Evolutionary conservation across 2,329 filamentous ascomycete genomes (phyloP), one percentile per base, ranked within the genome.

Genomic region (Claviceps digitariae): DNA sequence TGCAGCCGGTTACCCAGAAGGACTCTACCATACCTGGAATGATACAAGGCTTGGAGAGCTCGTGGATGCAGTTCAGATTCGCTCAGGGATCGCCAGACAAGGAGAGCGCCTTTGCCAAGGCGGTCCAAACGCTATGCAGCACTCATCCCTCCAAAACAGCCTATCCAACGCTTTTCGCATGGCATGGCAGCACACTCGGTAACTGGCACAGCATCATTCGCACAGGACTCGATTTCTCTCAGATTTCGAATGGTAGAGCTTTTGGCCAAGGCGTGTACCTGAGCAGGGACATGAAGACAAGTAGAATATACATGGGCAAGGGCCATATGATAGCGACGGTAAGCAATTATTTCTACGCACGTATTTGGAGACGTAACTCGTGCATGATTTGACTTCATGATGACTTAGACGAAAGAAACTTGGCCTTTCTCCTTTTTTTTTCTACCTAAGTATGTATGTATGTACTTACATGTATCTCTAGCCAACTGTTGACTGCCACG

Each of bases 171-270:
- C 66, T 95, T 1, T 89, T 95, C 61, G 88, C 87, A 0, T 95
- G 86, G 83, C 90, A 96, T 65, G 90, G 90, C 6, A 94, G 87
- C 61, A 65, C 70, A 0, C 58, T 95, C 3, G 58, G 66, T 3
- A 95, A 95, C 61, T 95, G 90, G 90, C 90, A 96, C 66, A 86
- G 84, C 60, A 95, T 96, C 60, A 81, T 95, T 57, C 81, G 90
- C 34, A 81, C 85, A 55, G 90, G 90, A 0, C 72, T 96, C 6
- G 80, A 95, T 64, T 95, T 83, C 68, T 77, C 80, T 4, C 66
- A 77, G 1, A 68, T 71, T 0, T 44, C 64, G 0, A 69, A 91
- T 64, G 90, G 90, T 1, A 80, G 90, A 56, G 72, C 83, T 1
- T 88, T 59, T 61, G 90, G 90, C 0, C 55, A 95, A 62, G 90